Evolutionary conservation across 768 basidiomycete genomes (phyloP), one percentile per base, ranked within the genome.

Genomic region (Glaciozyma antarctica): DNA sequence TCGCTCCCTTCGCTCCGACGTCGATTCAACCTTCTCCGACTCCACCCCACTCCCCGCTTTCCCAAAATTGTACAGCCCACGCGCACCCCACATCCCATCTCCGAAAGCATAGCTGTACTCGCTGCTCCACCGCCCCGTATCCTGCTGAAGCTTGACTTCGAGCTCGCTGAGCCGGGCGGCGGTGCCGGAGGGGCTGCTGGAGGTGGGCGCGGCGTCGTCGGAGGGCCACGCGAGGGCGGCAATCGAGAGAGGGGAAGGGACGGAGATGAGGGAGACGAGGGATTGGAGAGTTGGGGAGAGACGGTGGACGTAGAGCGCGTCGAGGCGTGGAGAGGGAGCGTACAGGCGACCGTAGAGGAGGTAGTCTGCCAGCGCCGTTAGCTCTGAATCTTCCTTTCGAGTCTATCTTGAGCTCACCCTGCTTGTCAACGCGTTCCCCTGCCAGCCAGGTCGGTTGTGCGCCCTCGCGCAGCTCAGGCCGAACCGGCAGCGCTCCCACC

Each of bases 91-190:
- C 90, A 98, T 94, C 24, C 86, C 85, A 72, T 97, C 94, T 70
- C 91, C 88, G 2, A 89, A 88, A 69, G 90, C 92, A 81, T 88
- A 97, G 3, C 88, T 88, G 71, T 94, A 97, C 76, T 98, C 94
- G 3, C 88, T 86, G 70, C 89, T 89, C 85, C 88, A 92, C 70
- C 88, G 84, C 5, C 93, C 94, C 13, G 88, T 83, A 74, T 95
- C 91, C 73, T 95, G 92, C 76, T 94, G 91, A 44, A 97, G 77
- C 68, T 83, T 88, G 72, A 97, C 76, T 82, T 95, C 86, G 64
- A 81, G 71, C 58, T 81, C 80, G 44, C 77, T 77, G 32, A 68
- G 63, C 44, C 71, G 74, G 84, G 74, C 67, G 76, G 78, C 71
- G 65, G 51, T 21, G 68, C 72, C 85, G 73, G 63, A 77, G 78